These are phyloP conservation scores for Sclerotinia spermophila DNA, from an alignment of 2,329 filamentous ascomycete species.

Conservation along the genomic window DNA sequence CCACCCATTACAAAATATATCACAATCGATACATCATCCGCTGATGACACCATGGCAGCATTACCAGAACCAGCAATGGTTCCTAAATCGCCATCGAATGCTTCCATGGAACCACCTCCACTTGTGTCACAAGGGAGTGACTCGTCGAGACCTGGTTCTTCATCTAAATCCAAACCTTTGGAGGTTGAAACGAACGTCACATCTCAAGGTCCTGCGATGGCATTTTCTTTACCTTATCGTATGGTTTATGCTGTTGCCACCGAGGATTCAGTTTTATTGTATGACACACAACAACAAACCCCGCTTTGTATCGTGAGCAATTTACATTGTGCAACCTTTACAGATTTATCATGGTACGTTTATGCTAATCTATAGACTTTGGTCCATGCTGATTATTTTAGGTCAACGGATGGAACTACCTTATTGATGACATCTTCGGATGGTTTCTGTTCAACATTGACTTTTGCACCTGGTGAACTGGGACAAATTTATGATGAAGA, in stretches of 20 bases:
- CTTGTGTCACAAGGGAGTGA: conserved; percentile 49
- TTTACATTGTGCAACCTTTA: conserved; percentile 94
- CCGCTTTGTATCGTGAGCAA: conserved; percentile 95
- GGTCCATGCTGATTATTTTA: conserved; percentile 36
- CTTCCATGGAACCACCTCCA: conserved; percentile 81
- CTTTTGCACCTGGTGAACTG: conserved; percentile 79
- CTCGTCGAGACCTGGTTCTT: conserved; percentile 42
- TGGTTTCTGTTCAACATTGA: conserved; percentile 90
- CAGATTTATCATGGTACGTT: conserved; percentile 86
- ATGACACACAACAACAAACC: conserved; percentile 95
- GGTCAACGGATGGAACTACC: conserved; percentile 72
- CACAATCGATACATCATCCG: conserved; percentile 87
- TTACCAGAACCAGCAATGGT: conserved; percentile 74
- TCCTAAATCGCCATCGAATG: conserved; percentile 50
- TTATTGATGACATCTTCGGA: conserved; percentile 96
- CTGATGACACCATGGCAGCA: conserved; percentile 77
- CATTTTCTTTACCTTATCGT: conserved; percentile 84
- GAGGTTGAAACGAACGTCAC: conserved; percentile 47
- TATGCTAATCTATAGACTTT: conserved; percentile 23
- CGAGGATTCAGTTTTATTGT: conserved; percentile 89
- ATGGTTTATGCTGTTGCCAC: conserved; percentile 97
- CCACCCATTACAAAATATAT: conserved; percentile 81
- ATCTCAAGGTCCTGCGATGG: conserved; percentile 59
- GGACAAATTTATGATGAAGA: conserved; percentile 77
- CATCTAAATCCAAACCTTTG: conserved; percentile 35